phyloP scores from a whole-genome alignment of 2,329 filamentous ascomycete genomes.

The Mycocentrospora acerina region DNA sequence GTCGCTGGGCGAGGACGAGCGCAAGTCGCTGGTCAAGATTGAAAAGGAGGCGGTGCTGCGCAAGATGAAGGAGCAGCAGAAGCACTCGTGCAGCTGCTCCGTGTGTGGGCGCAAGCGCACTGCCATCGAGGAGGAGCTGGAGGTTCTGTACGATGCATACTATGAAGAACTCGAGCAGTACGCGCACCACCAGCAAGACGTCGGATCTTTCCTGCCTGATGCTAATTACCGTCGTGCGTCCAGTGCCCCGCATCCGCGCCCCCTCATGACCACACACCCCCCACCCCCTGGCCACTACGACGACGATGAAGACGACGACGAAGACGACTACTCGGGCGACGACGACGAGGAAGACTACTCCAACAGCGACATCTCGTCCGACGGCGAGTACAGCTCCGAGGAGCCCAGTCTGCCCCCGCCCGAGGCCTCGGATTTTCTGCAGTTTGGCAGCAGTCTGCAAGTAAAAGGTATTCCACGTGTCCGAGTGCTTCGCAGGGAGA shows the following conservation, averaged over 20 bases:
- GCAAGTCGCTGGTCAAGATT: slow-evolving; percentile 93
- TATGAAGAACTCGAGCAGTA: slow-evolving; percentile 98
- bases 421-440: slow-evolving; percentile 84
- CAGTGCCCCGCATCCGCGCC: slow-evolving; percentile 59
- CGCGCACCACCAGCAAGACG: slow-evolving; percentile 79
- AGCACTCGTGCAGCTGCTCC: slow-evolving; percentile 97
- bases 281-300: slow-evolving; percentile 66
- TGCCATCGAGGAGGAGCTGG: slow-evolving; percentile 96
- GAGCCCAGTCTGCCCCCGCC: slow-evolving; percentile 66
- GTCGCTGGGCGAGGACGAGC: slow-evolving; percentile 87
- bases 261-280: slow-evolving; percentile 63
- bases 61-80: slow-evolving; percentile 99
- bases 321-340: slow-evolving; percentile 56
- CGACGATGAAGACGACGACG: slow-evolving; percentile 51
- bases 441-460: slow-evolving; percentile 94
- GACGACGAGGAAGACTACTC: slow-evolving; percentile 56
- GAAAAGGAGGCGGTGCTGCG: slow-evolving; percentile 97
- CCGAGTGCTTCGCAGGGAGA: slow-evolving; percentile 11
- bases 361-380: slow-evolving; percentile 62
- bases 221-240: slow-evolving; percentile 60
- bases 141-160: slow-evolving; percentile 97
- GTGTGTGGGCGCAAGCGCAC: slow-evolving; percentile 95
- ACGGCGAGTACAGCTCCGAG: slow-evolving; percentile 67
- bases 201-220: slow-evolving; percentile 67
- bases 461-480: slow-evolving; percentile 68